phyloP scores from a whole-genome alignment of 1,139 yeast genomes.

The Ogataea hybrid region DNA sequence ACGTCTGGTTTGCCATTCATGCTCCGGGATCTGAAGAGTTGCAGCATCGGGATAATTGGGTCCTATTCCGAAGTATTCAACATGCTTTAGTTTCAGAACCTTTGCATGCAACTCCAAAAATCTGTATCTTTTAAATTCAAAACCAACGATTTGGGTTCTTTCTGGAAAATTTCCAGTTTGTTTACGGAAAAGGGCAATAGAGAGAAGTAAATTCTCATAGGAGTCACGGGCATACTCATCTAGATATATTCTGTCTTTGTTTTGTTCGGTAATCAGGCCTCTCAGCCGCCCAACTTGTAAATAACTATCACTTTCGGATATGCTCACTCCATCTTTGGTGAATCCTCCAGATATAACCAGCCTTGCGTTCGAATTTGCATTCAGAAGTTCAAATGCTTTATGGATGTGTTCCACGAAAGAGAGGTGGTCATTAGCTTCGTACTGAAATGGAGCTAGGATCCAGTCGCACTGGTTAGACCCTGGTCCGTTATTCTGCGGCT shows the following conservation, averaged over 20 bases:
- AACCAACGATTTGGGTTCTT: conserved; percentile 60
- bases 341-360: conserved; percentile 72
- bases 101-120: conserved; percentile 56
- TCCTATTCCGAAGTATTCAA: conserved; percentile 58
- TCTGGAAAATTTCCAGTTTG: conserved; percentile 47
- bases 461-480: conserved; percentile 54
- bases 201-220: conserved; percentile 71
- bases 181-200: conserved; percentile 57
- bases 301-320: conserved; percentile 60
- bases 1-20: conserved; percentile 20
- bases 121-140: conserved; percentile 66
- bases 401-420: conserved; percentile 64
- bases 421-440: conserved; percentile 65
- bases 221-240: conserved; percentile 84
- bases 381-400: conserved; percentile 37
- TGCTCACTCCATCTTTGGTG: conserved; percentile 46
- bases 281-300: conserved; percentile 36
- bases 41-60: conserved; percentile 46
- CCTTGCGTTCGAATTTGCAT: conserved; percentile 31
- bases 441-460: conserved; percentile 65
- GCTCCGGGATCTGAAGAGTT: conserved; percentile 16
- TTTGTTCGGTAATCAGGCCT: conserved; percentile 19
- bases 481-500: conserved; percentile 25
- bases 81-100: conserved; percentile 44
- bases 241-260: conserved; percentile 34